Percentiles rank a stretch among this genome's conserved stretches.
Conservation (phyloP, 176 grass and related monocot genomes). For the Typha latifolia region DNA sequence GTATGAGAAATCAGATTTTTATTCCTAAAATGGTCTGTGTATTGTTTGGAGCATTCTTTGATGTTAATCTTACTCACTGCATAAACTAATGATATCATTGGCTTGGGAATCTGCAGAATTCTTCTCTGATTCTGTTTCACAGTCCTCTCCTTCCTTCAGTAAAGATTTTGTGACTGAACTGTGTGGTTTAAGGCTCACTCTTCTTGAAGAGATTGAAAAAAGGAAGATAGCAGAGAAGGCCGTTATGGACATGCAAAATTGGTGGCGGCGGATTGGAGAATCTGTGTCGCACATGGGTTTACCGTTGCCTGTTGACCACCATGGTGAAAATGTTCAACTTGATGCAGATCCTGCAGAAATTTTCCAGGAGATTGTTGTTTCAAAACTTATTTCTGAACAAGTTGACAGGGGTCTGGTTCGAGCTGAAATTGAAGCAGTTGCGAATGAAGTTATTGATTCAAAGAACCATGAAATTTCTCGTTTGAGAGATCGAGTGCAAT, state of each 20-base stretch:
- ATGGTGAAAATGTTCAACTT: background rate
- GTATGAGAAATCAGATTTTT: no score
- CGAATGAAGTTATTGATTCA: constrained; percentile 12
- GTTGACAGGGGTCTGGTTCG: background rate
- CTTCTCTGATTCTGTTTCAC: constrained; percentile 2
- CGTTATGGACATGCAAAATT: constrained; percentile 13
- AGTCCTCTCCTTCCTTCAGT: constrained; percentile 1
- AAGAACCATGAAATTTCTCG: constrained; percentile 24
- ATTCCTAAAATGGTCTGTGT: background rate
- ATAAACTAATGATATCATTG: background rate
- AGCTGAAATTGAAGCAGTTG: constrained; percentile 9
- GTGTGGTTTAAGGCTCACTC: constrained; percentile 1
- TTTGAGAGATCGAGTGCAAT: constrained; percentile 12
- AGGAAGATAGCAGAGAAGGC: constrained; percentile 13
- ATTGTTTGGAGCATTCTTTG: background rate
- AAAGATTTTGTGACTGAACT: constrained; percentile 12
- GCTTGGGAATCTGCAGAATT: background rate
- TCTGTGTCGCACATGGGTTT: constrained; percentile 10
- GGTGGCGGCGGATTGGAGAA: constrained; percentile 2
- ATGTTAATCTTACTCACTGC: background rate
- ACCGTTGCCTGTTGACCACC: background rate
- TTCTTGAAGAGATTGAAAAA: constrained; percentile 10
- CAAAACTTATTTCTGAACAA: constrained; percentile 9
- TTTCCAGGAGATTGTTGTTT: constrained; percentile 17
- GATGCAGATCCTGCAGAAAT: constrained; percentile 5